Percentiles rank a stretch among this genome's conserved stretches.
Evolutionary conservation across 768 basidiomycete species (phyloP).

Genomic region (Pholiota conissans): DNA sequence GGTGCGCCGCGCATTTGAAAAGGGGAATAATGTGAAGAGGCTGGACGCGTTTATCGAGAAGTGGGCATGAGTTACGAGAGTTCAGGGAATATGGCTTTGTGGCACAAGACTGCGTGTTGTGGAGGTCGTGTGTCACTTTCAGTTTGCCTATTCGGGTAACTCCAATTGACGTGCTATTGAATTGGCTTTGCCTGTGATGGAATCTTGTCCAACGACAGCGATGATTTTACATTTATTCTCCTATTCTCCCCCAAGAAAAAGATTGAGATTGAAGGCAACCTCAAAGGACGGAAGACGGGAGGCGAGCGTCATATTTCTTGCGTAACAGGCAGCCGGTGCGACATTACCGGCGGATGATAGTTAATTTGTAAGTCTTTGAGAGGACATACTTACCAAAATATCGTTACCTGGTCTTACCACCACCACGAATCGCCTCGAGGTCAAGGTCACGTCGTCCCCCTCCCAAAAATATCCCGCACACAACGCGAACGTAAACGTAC

Average conservation of each 20-base stretch:
- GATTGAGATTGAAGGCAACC: no score
- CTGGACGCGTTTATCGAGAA: conserved; percentile 3
- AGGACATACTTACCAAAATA: neutral
- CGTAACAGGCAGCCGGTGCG: neutral
- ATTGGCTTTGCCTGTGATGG: neutral
- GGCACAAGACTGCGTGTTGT: no score
- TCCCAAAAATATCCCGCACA: no score
- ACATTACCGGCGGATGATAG: neutral
- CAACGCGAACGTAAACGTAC: no score
- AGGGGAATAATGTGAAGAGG: neutral
- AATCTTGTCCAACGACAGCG: neutral
- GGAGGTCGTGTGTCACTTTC: neutral
- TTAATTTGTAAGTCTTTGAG: neutral
- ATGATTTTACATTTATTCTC: no score
- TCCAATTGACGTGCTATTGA: neutral
- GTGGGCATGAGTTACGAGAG: no score
- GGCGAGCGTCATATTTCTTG: no score
- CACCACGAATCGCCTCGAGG: neutral
- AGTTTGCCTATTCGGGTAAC: neutral
- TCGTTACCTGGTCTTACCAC: neutral
- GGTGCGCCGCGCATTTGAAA: conserved; percentile 8
- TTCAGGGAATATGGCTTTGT: no score
- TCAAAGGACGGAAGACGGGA: no score
- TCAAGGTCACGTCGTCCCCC: neutral
- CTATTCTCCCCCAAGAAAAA: no score